Evolutionary conservation across 1,284 basidiomycete species (phyloP).

Genomic region (Spongiforma sp.): DNA sequence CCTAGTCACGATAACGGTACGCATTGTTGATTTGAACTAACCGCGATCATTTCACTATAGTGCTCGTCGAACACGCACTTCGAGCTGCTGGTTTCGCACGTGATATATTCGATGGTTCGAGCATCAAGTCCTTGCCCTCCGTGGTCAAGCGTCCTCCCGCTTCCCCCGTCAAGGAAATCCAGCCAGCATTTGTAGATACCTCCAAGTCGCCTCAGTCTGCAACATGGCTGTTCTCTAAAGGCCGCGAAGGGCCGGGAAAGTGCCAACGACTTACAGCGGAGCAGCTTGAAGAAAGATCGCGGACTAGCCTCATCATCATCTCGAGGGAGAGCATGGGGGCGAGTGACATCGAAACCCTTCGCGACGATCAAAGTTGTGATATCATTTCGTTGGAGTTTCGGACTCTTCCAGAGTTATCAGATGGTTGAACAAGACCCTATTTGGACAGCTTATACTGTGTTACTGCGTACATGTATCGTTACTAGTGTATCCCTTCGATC

Average conservation of each 20-base stretch:
- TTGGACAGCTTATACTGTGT: too few species aligned
- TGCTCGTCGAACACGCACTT: constrained; percentile 22
- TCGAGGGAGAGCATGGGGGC: not conserved
- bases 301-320: not conserved
- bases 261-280: too few species aligned
- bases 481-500: too few species aligned
- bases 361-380: not conserved
- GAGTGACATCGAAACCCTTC: not conserved
- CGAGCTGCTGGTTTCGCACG: constrained; percentile 21
- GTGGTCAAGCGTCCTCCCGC: not conserved
- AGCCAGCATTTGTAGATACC: not conserved
- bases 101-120: constrained; percentile 19
- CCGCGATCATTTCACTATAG: constrained; percentile 7
- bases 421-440: too few species aligned
- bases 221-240: constrained; percentile 9
- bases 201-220: constrained; percentile 5
- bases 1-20: too few species aligned
- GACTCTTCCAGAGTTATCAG: not conserved
- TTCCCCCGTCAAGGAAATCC: not conserved
- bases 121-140: not conserved
- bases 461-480: too few species aligned
- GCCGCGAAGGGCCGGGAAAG: constrained; percentile 8
- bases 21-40: too few species aligned
- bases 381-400: not conserved
- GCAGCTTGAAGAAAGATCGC: not conserved